Percentiles rank a stretch among this genome's conserved stretches.
phyloP scores from a whole-genome alignment of 177 flowering plant genomes.

The Vitis hybrid region DNA sequence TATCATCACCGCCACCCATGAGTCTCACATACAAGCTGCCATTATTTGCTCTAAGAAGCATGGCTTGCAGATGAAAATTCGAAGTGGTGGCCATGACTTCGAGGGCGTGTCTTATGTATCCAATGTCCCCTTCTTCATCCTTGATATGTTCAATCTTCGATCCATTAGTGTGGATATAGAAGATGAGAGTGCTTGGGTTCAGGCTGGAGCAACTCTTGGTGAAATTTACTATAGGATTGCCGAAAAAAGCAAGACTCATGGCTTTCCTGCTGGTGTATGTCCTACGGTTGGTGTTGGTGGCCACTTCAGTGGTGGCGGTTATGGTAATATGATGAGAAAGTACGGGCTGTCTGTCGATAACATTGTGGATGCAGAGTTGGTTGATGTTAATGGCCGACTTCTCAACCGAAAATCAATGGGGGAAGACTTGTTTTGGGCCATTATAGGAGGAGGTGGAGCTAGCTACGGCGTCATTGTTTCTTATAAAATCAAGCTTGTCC shows the following conservation, averaged over 20 bases:
- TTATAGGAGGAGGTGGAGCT: slow-evolving; percentile 37
- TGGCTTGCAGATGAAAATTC: slow-evolving; percentile 24
- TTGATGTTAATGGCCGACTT: slow-evolving; percentile 27
- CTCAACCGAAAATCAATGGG: slow-evolving; percentile 35
- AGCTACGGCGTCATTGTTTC: slow-evolving; percentile 33
- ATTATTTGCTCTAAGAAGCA: slow-evolving; percentile 19
- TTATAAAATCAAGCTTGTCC: slow-evolving; percentile 24
- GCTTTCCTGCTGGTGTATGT: slow-evolving; percentile 39
- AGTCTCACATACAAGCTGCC: too few relatives aligned
- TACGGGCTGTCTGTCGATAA: slow-evolving; percentile 21
- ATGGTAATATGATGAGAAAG: slow-evolving; percentile 20
- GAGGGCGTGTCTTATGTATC: too few relatives aligned
- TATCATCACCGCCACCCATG: slow-evolving; percentile 27
- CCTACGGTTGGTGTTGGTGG: slow-evolving; percentile 32
- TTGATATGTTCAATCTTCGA: too few relatives aligned
- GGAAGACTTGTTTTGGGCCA: slow-evolving; percentile 44
- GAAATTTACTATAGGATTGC: too few relatives aligned
- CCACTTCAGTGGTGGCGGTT: slow-evolving; percentile 24
- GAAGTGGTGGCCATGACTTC: too few relatives aligned
- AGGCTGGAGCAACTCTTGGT: too few relatives aligned
- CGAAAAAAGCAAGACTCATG: too few relatives aligned
- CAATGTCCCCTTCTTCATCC: too few relatives aligned
- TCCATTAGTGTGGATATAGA: too few relatives aligned
- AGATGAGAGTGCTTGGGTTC: too few relatives aligned
- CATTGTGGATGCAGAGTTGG: slow-evolving; percentile 17